Percentiles rank a stretch among this genome's conserved stretches.
These are phyloP conservation scores for Leccinum pachyderme DNA, from an alignment of 1,284 basidiomycete genomes.

Conservation along the genomic window DNA sequence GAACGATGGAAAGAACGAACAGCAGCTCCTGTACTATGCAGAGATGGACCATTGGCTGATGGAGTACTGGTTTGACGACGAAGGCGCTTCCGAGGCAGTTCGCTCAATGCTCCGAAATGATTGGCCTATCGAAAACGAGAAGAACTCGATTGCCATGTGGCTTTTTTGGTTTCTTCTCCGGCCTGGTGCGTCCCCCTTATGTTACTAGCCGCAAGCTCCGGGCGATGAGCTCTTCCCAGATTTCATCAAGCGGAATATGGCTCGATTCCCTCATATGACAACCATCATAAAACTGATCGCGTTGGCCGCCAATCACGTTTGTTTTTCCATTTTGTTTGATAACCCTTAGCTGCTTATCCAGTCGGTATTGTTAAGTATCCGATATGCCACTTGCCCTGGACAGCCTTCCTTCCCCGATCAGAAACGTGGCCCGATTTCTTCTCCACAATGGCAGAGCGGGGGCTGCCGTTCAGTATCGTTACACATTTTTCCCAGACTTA, in stretches of 20 bases:
- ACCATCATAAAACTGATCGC: slow-evolving; percentile 59
- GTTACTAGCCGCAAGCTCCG: neutral
- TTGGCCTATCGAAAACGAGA: slow-evolving; percentile 58
- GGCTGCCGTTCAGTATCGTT: slow-evolving; percentile 26
- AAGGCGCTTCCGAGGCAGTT: slow-evolving; percentile 45
- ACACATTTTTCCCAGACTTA: slow-evolving; percentile 44
- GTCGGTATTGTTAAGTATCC: slow-evolving; percentile 48
- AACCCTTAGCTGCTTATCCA: slow-evolving; percentile 10
- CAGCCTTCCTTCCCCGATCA: slow-evolving; percentile 47
- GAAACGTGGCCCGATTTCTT: slow-evolving; percentile 3
- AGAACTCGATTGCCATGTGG: slow-evolving; percentile 66
- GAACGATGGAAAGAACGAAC: slow-evolving; percentile 76
- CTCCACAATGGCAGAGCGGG: slow-evolving; percentile 14
- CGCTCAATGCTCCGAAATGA: slow-evolving; percentile 35
- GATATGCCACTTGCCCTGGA: slow-evolving; percentile 55
- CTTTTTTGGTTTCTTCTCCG: slow-evolving; percentile 68
- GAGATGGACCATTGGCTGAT: slow-evolving; percentile 48
- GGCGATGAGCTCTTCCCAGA: slow-evolving; percentile 36
- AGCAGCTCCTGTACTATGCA: slow-evolving; percentile 60
- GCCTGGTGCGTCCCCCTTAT: slow-evolving; percentile 45
- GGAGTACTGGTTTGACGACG: slow-evolving; percentile 51
- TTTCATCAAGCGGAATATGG: slow-evolving; percentile 35
- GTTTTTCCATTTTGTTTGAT: slow-evolving; percentile 18
- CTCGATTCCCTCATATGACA: slow-evolving; percentile 43
- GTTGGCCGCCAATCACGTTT: slow-evolving; percentile 63